phyloP scores from a whole-genome alignment of 1,139 yeast genomes.

The Trichomonascaceae sp. region DNA sequence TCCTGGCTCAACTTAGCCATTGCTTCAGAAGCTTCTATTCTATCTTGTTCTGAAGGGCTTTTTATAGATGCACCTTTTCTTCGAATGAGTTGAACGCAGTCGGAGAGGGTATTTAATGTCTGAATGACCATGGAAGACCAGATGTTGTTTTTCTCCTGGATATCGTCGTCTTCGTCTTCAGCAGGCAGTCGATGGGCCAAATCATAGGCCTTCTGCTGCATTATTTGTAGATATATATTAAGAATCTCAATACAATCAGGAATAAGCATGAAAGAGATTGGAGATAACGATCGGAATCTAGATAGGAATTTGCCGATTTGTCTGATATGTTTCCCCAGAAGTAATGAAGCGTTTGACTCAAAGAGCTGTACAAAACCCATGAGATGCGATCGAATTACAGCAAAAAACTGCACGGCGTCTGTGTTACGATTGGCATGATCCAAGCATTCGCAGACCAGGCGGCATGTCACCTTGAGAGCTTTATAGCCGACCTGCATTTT shows the following conservation, averaged over 20 bases:
- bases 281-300: slow-evolving; percentile 49
- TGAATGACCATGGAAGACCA: slow-evolving; percentile 77
- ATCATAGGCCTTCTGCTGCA: slow-evolving; percentile 56
- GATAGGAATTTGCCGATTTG: slow-evolving; percentile 72
- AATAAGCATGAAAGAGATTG: slow-evolving; percentile 65
- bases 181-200: slow-evolving; percentile 42
- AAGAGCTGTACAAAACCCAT: slow-evolving; percentile 50
- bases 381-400: slow-evolving; percentile 53
- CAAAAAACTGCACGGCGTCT: slow-evolving; percentile 55
- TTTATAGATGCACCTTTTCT: slow-evolving; percentile 66
- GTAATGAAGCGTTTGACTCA: slow-evolving; percentile 45
- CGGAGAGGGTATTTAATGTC: slow-evolving; percentile 60
- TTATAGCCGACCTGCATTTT: slow-evolving; percentile 69
- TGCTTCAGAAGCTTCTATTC: slow-evolving; percentile 55
- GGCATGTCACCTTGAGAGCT: slow-evolving; percentile 65
- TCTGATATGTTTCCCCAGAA: slow-evolving; percentile 63
- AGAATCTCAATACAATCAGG: slow-evolving; percentile 59
- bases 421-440: slow-evolving; percentile 59
- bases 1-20: slow-evolving; percentile 45
- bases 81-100: slow-evolving; percentile 53
- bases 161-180: slow-evolving; percentile 34
- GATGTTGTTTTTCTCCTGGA: slow-evolving; percentile 49
- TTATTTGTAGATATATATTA: slow-evolving; percentile 49
- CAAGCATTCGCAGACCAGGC: slow-evolving; percentile 72
- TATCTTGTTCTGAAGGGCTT: slow-evolving; percentile 49